Percentiles rank a stretch among this genome's conserved stretches.
Evolutionary conservation across 2,329 filamentous ascomycete genomes (phyloP).

Genomic region (Colletotrichum theobromicola): DNA sequence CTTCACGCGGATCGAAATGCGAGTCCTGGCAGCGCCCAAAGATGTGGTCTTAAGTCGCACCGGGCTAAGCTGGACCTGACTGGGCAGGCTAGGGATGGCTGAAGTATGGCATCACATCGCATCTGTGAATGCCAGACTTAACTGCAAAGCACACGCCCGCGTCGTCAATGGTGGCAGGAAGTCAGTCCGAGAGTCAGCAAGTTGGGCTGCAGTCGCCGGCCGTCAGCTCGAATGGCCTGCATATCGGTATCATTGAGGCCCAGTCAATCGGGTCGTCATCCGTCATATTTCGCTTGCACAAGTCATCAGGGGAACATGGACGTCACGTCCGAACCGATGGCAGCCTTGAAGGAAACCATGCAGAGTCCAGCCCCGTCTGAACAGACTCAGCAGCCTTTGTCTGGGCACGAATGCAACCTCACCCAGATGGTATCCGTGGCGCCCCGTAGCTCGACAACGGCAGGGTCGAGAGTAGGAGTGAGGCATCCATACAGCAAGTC

Average conservation of each 20-base stretch:
- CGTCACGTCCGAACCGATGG: not conserved
- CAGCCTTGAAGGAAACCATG: not conserved
- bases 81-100: not conserved
- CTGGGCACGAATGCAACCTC: not conserved
- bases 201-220: not conserved
- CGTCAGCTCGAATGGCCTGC: constrained; percentile 6
- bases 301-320: not conserved
- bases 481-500: not conserved
- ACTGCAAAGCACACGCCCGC: not conserved
- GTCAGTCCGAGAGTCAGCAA: not conserved
- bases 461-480: too few relatives aligned
- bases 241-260: constrained; percentile 5
- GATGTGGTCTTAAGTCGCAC: not conserved
- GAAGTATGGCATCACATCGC: not conserved
- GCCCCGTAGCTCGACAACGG: not conserved
- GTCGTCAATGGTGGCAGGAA: not conserved
- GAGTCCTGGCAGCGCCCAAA: not conserved
- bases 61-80: not conserved
- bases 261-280: constrained; percentile 18
- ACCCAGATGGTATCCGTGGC: not conserved
- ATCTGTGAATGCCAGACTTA: not conserved
- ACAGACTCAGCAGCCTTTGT: not conserved
- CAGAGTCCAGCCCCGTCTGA: not conserved
- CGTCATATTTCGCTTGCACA: constrained; percentile 1
- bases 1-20: not conserved